Evolutionary conservation across 73 alveolate species (phyloP), one percentile per base, ranked within the genome.

Genomic region (Halteria grandinella): DNA sequence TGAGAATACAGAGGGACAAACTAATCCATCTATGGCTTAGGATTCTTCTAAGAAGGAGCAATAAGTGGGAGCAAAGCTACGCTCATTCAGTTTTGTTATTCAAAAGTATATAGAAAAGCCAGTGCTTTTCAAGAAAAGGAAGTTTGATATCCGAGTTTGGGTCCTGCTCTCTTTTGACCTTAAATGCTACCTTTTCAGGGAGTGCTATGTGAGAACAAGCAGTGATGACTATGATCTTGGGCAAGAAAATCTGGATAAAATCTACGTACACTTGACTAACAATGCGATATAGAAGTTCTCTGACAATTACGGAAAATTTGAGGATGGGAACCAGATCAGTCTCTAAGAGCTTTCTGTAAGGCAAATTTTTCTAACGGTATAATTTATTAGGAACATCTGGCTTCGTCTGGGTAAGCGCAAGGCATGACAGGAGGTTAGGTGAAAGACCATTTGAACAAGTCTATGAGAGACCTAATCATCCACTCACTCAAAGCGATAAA

Each of bases 131-230:
- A 84, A 93, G 37, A 91, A 89, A 29, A 91, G 98, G 79, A 93
- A 95, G 77, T 95, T 94, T 60, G 98, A 93, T 91, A 85, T 95
- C 45, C 72, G 99, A 59, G 89, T 88, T 48, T 93, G 97, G 96
- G 98, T 84, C 12, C 63, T 91, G 24, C 89, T 91, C 8, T 86
- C 97, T 32, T 82, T 79, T 74, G 91, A 83, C 37, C 63, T 69
- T 24, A 87, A 79, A 36, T 83, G 88, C 66, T 93, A 87, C 79
- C 50, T 86, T 45, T 92, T 86, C 70, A 81, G 81, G 43, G 90
- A 95, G 79, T 97, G 99, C 3, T 93, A 92, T 83, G 78, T 93
- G 27, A 76, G 97, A 59, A 60, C 95, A 34, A 78, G 95, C 32
- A 54, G 91, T 81, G 80, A 51, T 44, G 66, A 83, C 55, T 93